Evolutionary conservation across 495 filamentous ascomycete species (phyloP), one percentile per base, ranked within the genome.

Genomic region (Hypomontagnella monticulosa): DNA sequence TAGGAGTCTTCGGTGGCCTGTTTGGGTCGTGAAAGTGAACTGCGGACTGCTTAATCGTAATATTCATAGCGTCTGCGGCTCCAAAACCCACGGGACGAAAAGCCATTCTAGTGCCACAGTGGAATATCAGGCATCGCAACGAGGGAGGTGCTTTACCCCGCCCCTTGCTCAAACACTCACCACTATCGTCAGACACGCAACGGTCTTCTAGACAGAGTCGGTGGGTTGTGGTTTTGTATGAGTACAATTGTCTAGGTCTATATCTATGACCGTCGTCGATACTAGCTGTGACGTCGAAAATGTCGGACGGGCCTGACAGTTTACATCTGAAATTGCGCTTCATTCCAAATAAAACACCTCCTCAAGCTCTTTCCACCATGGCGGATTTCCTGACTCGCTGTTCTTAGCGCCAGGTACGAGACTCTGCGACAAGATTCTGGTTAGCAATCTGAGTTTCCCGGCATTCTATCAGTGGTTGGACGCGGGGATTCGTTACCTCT

Each of bases 321-420:
- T 27, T 34, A 27, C 33, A 4, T 18, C 14, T 1, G 20, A 43
- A 7, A 1, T 53, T 9, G 23, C 32, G 1, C 10, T 33, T 36
- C 58, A 64, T 40, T 36, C 61, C 33, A 58, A 20, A 71, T 88
- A 88, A 70, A 92, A 92, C 6, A 92, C 89, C 69, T 92, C 89
- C 63, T 91, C 87, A 50, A 91, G 62, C 0, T 76, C 78, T 75
- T 83, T 88, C 90, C 88, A 93, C 90, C 89, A 92, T 0, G 83
- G 78, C 15, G 87, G 87, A 41, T 78, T 74, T 0, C 85, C 86
- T 14, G 87, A 84, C 48, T 81, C 82, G 70, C 87, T 89, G 33
- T 79, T 78, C 63, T 81, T 83, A 6, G 89, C 89, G 0, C 88
- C 89, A 0, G 81, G 77, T 30, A 91, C 84, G 16, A 88, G 77